Conservation (phyloP, 169 alveolate species). For the Babesia bigemina region DNA sequence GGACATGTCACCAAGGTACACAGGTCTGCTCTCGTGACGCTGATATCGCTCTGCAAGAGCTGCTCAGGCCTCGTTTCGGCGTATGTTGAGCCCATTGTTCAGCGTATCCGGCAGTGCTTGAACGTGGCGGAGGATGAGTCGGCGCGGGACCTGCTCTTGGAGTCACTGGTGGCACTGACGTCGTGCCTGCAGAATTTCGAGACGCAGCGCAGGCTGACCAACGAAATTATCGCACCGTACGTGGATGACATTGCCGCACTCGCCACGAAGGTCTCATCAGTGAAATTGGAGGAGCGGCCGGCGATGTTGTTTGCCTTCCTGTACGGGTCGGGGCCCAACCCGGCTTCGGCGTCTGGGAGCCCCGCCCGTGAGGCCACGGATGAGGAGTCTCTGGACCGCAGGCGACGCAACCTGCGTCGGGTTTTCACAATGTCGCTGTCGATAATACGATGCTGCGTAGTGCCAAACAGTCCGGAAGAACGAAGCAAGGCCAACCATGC, state of each 20-base stretch:
- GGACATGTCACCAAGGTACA: slow-evolving; percentile 24
- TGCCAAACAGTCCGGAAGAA: slow-evolving; percentile 1
- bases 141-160: slow-evolving; percentile 42
- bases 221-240: slow-evolving; percentile 42
- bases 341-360: neutral
- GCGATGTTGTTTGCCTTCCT: slow-evolving; percentile 12
- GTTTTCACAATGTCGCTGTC: slow-evolving; percentile 46
- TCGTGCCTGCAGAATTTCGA: slow-evolving; percentile 35
- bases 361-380: neutral
- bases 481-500: slow-evolving; percentile 1
- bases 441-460: slow-evolving; percentile 23
- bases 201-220: slow-evolving; percentile 23
- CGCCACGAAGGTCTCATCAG: slow-evolving; percentile 14
- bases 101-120: slow-evolving; percentile 42
- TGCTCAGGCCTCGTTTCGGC: slow-evolving; percentile 25
- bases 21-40: slow-evolving; percentile 45
- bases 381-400: slow-evolving; percentile 7
- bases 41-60: slow-evolving; percentile 55
- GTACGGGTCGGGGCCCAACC: neutral
- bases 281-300: slow-evolving; percentile 23
- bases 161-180: slow-evolving; percentile 50
- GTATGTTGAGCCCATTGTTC: slow-evolving; percentile 52
- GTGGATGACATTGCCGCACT: slow-evolving; percentile 12
- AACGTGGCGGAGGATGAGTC: slow-evolving; percentile 34
- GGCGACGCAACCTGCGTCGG: slow-evolving; percentile 42